These are phyloP conservation scores for Fusarium clavum DNA, from an alignment of 2,329 filamentous ascomycete species.

Conservation along the genomic window DNA sequence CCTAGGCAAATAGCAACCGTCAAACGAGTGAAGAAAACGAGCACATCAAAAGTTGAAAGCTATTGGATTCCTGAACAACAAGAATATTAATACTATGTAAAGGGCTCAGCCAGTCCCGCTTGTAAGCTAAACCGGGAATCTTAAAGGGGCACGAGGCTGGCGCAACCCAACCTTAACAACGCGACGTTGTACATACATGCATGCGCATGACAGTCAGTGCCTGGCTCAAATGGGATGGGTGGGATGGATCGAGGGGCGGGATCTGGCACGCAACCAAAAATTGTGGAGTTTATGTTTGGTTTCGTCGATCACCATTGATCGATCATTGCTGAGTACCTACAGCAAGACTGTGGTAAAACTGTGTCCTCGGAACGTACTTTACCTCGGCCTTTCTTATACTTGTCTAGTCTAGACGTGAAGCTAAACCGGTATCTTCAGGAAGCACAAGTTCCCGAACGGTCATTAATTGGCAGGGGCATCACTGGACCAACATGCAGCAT, in stretches of 20 bases:
- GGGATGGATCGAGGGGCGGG: slow-evolving; percentile 26
- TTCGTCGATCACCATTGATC: slow-evolving; percentile 28
- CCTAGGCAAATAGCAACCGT: background rate
- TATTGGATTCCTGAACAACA: background rate
- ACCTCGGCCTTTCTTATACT: background rate
- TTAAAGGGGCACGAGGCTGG: slow-evolving; percentile 25
- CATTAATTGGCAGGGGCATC: background rate
- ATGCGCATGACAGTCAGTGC: background rate
- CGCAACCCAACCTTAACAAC: slow-evolving; percentile 1
- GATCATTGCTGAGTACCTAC: background rate
- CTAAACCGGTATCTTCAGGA: background rate
- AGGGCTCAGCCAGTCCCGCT: slow-evolving; percentile 11
- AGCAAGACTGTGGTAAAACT: background rate
- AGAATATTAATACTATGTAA: background rate
- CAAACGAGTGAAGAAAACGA: slow-evolving; percentile 8
- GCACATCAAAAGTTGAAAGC: background rate
- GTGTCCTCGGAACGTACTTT: background rate
- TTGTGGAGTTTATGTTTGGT: slow-evolving; percentile 35
- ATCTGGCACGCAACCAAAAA: slow-evolving; percentile 34
- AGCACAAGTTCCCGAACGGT: background rate
- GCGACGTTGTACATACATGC: background rate
- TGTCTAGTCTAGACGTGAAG: background rate
- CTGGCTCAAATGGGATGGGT: background rate
- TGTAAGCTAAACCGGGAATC: slow-evolving; percentile 21
- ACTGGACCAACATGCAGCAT: background rate